Evolutionary conservation across 164 flowering plant species (phyloP).

Genomic region (Annona cherimola): DNA sequence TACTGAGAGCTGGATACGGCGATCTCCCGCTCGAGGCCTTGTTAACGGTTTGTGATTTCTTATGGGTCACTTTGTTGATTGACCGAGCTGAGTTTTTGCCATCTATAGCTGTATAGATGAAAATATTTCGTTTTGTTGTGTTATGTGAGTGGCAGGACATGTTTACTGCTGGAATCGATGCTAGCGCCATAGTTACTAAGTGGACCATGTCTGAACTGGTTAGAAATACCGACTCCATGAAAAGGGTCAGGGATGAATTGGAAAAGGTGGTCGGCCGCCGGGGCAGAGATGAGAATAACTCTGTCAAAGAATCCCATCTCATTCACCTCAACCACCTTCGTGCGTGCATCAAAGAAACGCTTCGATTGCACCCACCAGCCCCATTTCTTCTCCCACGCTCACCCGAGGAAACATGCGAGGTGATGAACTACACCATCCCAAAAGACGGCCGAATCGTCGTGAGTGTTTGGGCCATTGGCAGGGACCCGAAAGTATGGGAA

Average conservation of each 20-base stretch:
- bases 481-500: conserved; percentile 10
- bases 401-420: background rate
- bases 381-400: conserved; percentile 6
- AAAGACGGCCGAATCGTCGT: conserved; percentile 1
- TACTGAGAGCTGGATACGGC: conserved; percentile 9
- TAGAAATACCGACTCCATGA: background rate
- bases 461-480: conserved; percentile 7
- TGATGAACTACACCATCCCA: conserved; percentile 5
- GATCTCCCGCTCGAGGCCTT: conserved; percentile 21
- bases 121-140: too few species aligned
- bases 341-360: conserved; percentile 17
- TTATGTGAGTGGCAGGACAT: conserved; percentile 14
- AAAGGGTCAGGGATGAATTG: conserved; percentile 6
- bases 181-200: conserved; percentile 12
- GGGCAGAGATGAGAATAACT: background rate
- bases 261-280: background rate
- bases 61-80: background rate
- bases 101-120: too few species aligned
- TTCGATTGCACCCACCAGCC: conserved; percentile 11
- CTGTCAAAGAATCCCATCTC: conserved; percentile 7
- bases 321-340: conserved; percentile 12
- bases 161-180: conserved; percentile 22
- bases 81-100: background rate
- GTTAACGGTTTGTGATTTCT: conserved; percentile 13
- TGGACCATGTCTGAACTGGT: conserved; percentile 28